Evolutionary conservation across 2,329 filamentous ascomycete species (phyloP), one percentile per base, ranked within the genome.

Genomic region (Botrytis pseudocinerea): DNA sequence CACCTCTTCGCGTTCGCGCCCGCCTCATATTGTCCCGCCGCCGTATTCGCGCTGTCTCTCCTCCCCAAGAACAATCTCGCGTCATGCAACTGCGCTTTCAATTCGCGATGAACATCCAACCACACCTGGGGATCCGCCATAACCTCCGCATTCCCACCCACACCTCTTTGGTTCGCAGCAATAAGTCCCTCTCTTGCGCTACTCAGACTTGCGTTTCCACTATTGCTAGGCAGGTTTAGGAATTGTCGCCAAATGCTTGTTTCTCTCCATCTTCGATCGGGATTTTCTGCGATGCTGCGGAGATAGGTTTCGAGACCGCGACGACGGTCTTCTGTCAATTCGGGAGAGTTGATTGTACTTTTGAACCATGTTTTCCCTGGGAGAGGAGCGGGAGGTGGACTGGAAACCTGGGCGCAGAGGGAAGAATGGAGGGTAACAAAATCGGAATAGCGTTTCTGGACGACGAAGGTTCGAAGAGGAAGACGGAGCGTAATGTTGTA

Each of bases 371-470:
- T 90, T 81, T 96, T 96, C 22, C 84, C 84, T 0, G 93, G 93
- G 9, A 95, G 85, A 0, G 91, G 83, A 1, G 85, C 84, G 0
- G 93, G 93, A 12, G 93, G 92, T 32, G 91, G 82, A 35, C 84
- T 80, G 77, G 90, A 89, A 73, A 91, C 87, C 68, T 89, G 84
- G 59, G 86, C 83, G 32, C 85, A 85, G 14, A 97, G 86, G 6
- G 87, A 83, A 44, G 84, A 82, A 83, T 96, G 89, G 25, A 97
- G 89, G 64, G 85, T 81, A 72, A 85, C 84, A 80, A 96, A 96
- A 80, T 96, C 93, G 70, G 91, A 93, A 85, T 95, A 97, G 78
- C 93, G 92, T 82, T 95, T 95, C 79, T 91, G 89, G 8, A 94
- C 86, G 76, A 92, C 91, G 78, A 91, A 92, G 7, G 92, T 92